These are phyloP conservation scores for Globisporangium barbulae DNA, from an alignment of 352 stramenopile species.

Conservation along the genomic window DNA sequence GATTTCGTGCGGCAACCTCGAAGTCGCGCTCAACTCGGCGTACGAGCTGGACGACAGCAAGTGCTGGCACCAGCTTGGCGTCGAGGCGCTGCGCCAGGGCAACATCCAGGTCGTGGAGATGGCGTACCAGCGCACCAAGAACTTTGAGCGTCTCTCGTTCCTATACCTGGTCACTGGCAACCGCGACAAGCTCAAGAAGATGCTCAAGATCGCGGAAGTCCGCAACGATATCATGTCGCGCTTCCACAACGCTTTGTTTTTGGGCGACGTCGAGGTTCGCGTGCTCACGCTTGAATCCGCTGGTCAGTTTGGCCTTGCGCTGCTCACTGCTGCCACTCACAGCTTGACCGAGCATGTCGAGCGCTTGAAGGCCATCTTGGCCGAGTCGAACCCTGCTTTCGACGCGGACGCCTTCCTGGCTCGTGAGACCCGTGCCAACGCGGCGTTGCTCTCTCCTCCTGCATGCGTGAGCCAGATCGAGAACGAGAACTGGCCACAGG, in stretches of 20 bases:
- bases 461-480: conserved; percentile 91
- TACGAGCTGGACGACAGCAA: conserved; percentile 95
- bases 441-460: conserved; percentile 90
- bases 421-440: conserved; percentile 61
- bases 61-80: conserved; percentile 97
- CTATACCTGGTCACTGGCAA: conserved; percentile 99
- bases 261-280: conserved; percentile 95
- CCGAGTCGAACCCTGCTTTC: conserved; percentile 87
- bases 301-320: conserved; percentile 94
- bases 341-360: conserved; percentile 94
- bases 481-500: conserved; percentile 97
- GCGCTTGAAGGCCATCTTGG: conserved; percentile 89
- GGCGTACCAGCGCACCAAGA: conserved; percentile 99
- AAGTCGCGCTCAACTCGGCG: conserved; percentile 96
- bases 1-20: conserved; percentile 98
- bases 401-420: conserved; percentile 63
- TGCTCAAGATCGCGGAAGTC: conserved; percentile 99
- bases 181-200: conserved; percentile 98
- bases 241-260: conserved; percentile 98
- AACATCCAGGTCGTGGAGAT: conserved; percentile 99
- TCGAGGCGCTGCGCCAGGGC: conserved; percentile 96
- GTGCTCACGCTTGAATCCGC: conserved; percentile 95
- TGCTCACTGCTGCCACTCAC: conserved; percentile 96
- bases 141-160: conserved; percentile 99
- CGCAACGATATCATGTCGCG: conserved; percentile 97